These are phyloP conservation scores for Sporobolomyces pararoseus DNA, from an alignment of 768 basidiomycete species.

Conservation along the genomic window DNA sequence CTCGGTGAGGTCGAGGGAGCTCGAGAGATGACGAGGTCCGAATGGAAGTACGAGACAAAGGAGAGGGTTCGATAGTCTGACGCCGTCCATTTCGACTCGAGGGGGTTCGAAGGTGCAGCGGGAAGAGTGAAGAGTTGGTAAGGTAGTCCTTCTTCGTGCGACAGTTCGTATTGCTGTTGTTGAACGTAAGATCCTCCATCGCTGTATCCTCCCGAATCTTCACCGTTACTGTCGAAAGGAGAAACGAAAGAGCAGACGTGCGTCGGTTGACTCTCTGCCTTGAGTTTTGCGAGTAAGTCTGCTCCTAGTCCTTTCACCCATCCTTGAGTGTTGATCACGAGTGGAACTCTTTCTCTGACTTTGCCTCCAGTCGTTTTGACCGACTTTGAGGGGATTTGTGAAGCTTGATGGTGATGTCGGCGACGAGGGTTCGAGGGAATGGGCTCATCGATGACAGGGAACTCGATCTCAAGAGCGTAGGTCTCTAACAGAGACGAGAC, in stretches of 20 bases:
- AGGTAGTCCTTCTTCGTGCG: neutral
- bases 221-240: neutral
- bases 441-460: slow-evolving; percentile 47
- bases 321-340: slow-evolving; percentile 93
- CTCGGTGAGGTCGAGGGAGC: neutral
- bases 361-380: slow-evolving; percentile 26
- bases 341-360: slow-evolving; percentile 63
- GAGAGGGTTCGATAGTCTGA: slow-evolving; percentile 36
- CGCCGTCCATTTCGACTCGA: slow-evolving; percentile 37
- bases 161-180: neutral
- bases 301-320: slow-evolving; percentile 92
- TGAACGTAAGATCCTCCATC: neutral
- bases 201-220: neutral
- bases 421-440: neutral
- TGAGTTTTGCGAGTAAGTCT: slow-evolving; percentile 68
- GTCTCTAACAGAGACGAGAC: slow-evolving; percentile 64
- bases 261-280: slow-evolving; percentile 62
- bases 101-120: slow-evolving; percentile 26
- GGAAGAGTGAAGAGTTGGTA: slow-evolving; percentile 11
- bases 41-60: slow-evolving; percentile 39
- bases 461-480: slow-evolving; percentile 63
- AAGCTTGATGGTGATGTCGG: neutral
- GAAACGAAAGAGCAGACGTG: slow-evolving; percentile 55
- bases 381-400: neutral
- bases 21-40: neutral